Conservation (phyloP, 805 yeast genomes). For the Lipomyces anomalus region DNA sequence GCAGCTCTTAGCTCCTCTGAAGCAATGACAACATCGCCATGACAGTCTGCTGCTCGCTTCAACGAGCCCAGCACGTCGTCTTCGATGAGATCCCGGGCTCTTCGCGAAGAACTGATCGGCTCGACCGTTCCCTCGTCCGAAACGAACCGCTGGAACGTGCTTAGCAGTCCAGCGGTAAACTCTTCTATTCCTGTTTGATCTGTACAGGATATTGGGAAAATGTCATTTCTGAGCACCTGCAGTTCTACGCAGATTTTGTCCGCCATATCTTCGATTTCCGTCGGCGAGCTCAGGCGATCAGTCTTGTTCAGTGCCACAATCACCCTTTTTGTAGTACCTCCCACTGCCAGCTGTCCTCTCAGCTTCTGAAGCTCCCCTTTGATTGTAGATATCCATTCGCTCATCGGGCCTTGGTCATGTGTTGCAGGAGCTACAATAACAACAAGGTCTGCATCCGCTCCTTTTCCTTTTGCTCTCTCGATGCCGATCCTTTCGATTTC, state of each 20-base stretch:
- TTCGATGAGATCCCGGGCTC: constrained; percentile 69
- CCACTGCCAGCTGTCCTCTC: background rate
- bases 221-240: constrained; percentile 15
- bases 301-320: constrained; percentile 34
- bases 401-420: background rate
- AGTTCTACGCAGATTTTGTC: constrained; percentile 12
- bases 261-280: background rate
- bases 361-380: too few relatives aligned
- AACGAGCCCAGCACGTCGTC: constrained; percentile 75
- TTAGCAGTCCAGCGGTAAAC: constrained; percentile 41
- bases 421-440: constrained; percentile 54
- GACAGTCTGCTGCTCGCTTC: too few relatives aligned
- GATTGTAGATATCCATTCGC: background rate
- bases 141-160: constrained; percentile 46
- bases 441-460: constrained; percentile 59
- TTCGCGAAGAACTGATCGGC: constrained; percentile 65
- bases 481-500: constrained; percentile 76
- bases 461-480: constrained; percentile 58
- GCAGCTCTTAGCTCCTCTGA: constrained; percentile 68
- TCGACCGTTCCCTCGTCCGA: constrained; percentile 43
- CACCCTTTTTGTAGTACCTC: constrained; percentile 17
- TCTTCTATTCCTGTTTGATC: constrained; percentile 50
- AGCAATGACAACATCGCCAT: constrained; percentile 69
- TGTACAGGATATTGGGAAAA: constrained; percentile 52
- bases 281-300: constrained; percentile 24